Percentiles rank a stretch among this genome's conserved stretches.
These are phyloP conservation scores for Scutellaria minor DNA, from an alignment of 257 asterid genomes.

Conservation along the genomic window DNA sequence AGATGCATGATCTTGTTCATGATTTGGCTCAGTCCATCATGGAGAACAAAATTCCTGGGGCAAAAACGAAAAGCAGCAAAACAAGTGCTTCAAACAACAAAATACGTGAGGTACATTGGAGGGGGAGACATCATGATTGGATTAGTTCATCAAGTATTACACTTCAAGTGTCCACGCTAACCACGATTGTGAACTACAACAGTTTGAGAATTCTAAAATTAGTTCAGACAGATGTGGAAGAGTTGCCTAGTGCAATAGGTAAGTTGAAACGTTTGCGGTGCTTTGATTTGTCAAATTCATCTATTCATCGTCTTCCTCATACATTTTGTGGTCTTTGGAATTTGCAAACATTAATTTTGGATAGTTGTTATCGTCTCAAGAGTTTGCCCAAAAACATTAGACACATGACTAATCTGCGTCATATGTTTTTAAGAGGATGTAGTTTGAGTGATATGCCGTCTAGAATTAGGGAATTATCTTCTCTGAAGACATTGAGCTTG, in stretches of 20 bases:
- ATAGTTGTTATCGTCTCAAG: not conserved
- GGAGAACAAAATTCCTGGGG: too few relatives aligned
- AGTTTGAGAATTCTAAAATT: conserved; percentile 6
- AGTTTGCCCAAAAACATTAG: not conserved
- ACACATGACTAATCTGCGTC: too few relatives aligned
- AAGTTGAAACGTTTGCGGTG: conserved; percentile 20
- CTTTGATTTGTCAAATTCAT: not conserved
- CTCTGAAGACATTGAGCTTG: too few relatives aligned
- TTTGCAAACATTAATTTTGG: not conserved
- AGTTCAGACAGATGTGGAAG: too few relatives aligned
- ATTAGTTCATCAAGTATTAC: not conserved
- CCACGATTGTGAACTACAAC: not conserved
- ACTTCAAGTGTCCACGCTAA: not conserved
- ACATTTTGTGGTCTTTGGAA: not conserved
- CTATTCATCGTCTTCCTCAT: not conserved
- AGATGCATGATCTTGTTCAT: too few relatives aligned
- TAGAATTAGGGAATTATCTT: too few relatives aligned
- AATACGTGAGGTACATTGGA: not conserved
- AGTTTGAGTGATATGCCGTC: too few relatives aligned
- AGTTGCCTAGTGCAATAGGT: not conserved
- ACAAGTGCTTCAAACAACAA: too few relatives aligned
- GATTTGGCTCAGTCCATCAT: too few relatives aligned
- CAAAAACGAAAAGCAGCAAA: too few relatives aligned
- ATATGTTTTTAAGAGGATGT: too few relatives aligned
- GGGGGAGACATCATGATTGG: too few relatives aligned